These are phyloP conservation scores for Beta macrorhiza DNA, from an alignment of 179 eudicot species.

Conservation along the genomic window DNA sequence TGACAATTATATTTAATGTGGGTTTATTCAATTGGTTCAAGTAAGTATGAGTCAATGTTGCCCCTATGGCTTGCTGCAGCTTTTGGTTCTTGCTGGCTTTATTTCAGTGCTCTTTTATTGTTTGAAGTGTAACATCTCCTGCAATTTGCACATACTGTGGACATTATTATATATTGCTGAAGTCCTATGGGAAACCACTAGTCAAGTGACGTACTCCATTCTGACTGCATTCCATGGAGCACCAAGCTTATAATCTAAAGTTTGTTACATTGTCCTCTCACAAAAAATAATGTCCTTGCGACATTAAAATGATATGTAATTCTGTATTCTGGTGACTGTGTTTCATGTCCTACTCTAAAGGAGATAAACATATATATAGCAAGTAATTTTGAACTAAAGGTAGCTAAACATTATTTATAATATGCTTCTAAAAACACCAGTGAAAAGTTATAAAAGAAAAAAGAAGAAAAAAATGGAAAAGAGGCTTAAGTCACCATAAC, in stretches of 20 bases:
- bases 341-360: too few relatives aligned
- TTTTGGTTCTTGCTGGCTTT: background rate
- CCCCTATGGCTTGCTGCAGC: background rate
- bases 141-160: background rate
- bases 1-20: conserved; percentile 79
- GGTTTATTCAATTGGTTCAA: conserved; percentile 95
- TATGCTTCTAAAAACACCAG: too few relatives aligned
- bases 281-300: too few relatives aligned
- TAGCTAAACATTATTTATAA: too few relatives aligned
- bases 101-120: background rate
- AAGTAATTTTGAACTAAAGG: too few relatives aligned
- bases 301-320: too few relatives aligned
- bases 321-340: too few relatives aligned
- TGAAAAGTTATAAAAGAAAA: too few relatives aligned
- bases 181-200: background rate
- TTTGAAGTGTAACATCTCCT: background rate
- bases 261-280: too few relatives aligned
- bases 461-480: too few relatives aligned
- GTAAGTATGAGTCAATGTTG: conserved; percentile 52
- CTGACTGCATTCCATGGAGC: background rate
- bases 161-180: background rate
- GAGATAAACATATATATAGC: too few relatives aligned
- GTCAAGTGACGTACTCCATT: background rate
- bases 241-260: background rate
- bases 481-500: too few relatives aligned